Evolutionary conservation across 768 basidiomycete species (phyloP).

Genomic region (Tephrocybe sp.): DNA sequence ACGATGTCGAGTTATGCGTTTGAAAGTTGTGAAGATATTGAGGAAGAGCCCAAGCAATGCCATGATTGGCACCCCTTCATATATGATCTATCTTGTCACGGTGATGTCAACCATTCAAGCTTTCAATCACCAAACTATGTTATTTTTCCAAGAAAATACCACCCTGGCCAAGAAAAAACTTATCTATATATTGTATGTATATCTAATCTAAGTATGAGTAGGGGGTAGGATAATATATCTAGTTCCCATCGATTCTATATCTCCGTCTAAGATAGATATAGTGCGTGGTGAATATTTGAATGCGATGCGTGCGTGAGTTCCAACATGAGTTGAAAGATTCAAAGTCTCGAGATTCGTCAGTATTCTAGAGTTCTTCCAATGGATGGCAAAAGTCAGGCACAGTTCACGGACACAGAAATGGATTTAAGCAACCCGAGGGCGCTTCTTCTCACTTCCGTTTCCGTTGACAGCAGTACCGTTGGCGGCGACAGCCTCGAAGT

Average conservation of each 20-base stretch:
- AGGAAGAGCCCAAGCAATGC: too few relatives aligned
- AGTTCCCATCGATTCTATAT: neutral
- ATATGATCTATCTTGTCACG: too few relatives aligned
- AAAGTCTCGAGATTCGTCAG: neutral
- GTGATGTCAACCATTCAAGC: too few relatives aligned
- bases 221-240: neutral
- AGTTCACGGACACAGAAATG: neutral
- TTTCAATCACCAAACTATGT: too few relatives aligned
- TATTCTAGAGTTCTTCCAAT: neutral
- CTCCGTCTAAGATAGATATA: neutral
- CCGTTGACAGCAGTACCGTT: slow-evolving; percentile 20
- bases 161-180: too few relatives aligned
- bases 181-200: neutral
- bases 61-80: too few relatives aligned
- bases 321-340: neutral
- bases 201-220: neutral
- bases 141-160: too few relatives aligned
- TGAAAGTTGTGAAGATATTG: too few relatives aligned
- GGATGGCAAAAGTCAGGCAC: neutral
- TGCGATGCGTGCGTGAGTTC: neutral
- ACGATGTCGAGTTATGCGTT: too few relatives aligned
- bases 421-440: slow-evolving; percentile 38
- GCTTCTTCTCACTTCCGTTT: slow-evolving; percentile 52
- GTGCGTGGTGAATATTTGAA: neutral
- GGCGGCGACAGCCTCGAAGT: slow-evolving; percentile 46